A percentile compares a stretch with the other conserved stretches of the same genome.
These are phyloP conservation scores for Aspergillus ochraceus DNA, from an alignment of 2,329 filamentous ascomycete species.

Conservation along the genomic window DNA sequence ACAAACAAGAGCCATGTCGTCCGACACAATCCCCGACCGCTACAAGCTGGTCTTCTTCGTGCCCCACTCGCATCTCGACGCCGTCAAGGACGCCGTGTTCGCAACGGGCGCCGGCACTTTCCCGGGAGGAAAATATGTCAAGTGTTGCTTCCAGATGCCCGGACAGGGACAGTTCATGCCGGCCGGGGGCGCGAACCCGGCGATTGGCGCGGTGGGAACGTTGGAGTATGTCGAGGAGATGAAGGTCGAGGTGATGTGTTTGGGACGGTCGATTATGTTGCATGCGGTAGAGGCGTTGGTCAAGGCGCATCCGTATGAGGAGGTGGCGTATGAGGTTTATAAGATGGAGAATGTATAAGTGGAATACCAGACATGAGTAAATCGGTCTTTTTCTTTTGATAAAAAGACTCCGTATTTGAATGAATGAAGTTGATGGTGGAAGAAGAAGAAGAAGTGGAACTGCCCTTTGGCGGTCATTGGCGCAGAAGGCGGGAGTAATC, in stretches of 20 bases:
- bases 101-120: constrained; percentile 43
- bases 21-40: constrained; percentile 23
- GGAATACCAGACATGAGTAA: background rate
- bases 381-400: too few species aligned
- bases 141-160: constrained; percentile 40
- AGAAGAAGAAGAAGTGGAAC: background rate
- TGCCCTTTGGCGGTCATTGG: background rate
- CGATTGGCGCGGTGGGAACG: constrained; percentile 40
- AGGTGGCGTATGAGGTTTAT: constrained; percentile 47
- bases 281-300: constrained; percentile 43
- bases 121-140: constrained; percentile 42
- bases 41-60: constrained; percentile 49
- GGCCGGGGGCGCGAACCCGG: constrained; percentile 38
- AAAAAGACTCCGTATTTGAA: too few species aligned
- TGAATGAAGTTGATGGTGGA: too few species aligned
- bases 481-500: constrained; percentile 35
- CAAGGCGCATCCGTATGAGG: constrained; percentile 48
- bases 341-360: constrained; percentile 43
- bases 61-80: constrained; percentile 38
- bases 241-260: constrained; percentile 45
- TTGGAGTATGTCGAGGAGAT: constrained; percentile 44
- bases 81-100: constrained; percentile 45
- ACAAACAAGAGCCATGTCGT: constrained; percentile 24
- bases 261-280: constrained; percentile 39
- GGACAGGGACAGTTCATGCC: constrained; percentile 47